Percentiles rank a stretch among this genome's conserved stretches.
Conservation (phyloP, 768 basidiomycete species). For the Paxillus involutus region DNA sequence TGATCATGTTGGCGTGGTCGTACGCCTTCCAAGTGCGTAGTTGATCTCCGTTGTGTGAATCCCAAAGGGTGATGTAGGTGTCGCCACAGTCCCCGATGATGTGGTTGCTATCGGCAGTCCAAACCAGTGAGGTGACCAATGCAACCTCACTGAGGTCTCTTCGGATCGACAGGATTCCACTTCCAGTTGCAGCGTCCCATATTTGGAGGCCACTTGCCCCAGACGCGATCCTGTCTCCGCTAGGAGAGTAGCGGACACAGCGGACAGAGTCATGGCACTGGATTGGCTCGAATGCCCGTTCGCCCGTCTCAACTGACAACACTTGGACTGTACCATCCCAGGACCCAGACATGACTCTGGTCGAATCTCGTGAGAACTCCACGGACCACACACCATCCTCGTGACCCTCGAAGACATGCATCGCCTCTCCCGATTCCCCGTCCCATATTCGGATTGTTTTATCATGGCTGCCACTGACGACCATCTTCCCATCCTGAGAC, state of each 20-base stretch:
- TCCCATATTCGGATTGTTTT: slow-evolving; percentile 1
- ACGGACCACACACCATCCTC: no score
- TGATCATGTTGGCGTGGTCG: no score
- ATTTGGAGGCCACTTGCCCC: neutral
- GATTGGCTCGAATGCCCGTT: neutral
- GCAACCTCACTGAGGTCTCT: no score
- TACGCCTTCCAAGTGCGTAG: neutral
- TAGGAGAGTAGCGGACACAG: neutral
- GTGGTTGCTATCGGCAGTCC: neutral
- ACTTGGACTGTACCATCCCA: slow-evolving; percentile 23
- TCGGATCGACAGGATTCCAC: neutral
- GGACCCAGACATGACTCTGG: slow-evolving; percentile 40
- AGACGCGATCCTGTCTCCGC: neutral
- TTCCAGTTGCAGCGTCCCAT: neutral
- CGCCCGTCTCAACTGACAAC: no score
- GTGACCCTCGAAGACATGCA: no score
- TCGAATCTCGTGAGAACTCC: no score
- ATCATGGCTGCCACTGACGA: slow-evolving; percentile 3
- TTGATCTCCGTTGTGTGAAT: neutral
- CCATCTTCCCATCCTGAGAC: no score
- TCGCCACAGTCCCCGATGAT: neutral
- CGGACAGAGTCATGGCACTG: neutral
- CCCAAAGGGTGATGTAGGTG: neutral
- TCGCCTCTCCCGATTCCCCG: no score
- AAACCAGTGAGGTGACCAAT: neutral